phyloP scores from a whole-genome alignment of 176 grass and related monocot species.

The Eragrostis curvula region DNA sequence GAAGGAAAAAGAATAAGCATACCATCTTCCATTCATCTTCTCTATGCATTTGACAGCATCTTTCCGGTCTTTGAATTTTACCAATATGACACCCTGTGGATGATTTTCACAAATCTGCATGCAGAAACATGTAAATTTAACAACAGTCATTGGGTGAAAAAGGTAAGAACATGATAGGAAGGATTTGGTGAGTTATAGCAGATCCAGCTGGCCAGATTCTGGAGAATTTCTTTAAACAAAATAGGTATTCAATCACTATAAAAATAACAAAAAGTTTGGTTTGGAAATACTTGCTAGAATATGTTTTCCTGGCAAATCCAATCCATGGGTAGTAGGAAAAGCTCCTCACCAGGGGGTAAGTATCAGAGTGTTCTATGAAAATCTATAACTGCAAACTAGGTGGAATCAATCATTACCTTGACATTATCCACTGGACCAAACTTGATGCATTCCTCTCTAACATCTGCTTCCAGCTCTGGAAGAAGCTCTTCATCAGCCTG shows the following conservation, averaged over 20 bases:
- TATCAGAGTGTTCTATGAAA: not conserved
- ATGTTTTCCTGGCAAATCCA: constrained; percentile 5
- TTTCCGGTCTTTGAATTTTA: constrained; percentile 92
- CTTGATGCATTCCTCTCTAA: constrained; percentile 87
- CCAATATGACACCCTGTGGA: constrained; percentile 92
- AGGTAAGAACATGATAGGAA: not conserved
- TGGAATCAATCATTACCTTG: constrained; percentile 61
- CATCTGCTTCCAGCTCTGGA: constrained; percentile 80
- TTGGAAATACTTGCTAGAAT: not conserved
- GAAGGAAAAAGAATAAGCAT: constrained; percentile 25
- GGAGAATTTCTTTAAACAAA: not conserved
- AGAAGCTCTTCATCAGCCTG: constrained; percentile 89
- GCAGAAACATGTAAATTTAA: constrained; percentile 41
- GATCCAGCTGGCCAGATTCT: not conserved
- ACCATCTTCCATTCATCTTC: constrained; percentile 98
- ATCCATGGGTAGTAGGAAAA: not conserved
- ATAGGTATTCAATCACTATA: constrained; percentile 16
- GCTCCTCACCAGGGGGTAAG: not conserved
- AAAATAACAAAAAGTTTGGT: not conserved
- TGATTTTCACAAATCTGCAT: constrained; percentile 93
- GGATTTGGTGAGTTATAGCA: not conserved
- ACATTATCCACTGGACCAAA: constrained; percentile 85
- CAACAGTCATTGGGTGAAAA: constrained; percentile 21
- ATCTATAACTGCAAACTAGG: not conserved
- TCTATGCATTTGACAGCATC: constrained; percentile 83